phyloP scores from a whole-genome alignment of 495 filamentous ascomycete genomes.

The Annulohypoxylon bovei region DNA sequence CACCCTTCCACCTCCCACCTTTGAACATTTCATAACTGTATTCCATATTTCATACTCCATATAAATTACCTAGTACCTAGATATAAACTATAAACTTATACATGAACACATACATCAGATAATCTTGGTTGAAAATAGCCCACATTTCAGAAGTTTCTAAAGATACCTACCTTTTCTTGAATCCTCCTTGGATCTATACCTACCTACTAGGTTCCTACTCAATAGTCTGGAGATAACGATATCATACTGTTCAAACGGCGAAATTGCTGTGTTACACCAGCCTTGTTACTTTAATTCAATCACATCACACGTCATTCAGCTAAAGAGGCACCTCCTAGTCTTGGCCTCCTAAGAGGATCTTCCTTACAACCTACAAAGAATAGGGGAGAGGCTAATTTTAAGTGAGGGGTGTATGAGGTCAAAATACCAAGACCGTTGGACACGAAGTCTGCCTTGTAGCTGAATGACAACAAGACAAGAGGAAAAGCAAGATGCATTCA shows the following conservation, averaged over 20 bases:
- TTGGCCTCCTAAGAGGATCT: neutral
- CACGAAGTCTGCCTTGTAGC: neutral
- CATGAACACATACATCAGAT: neutral
- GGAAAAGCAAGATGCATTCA: neutral
- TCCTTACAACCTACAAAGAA: neutral
- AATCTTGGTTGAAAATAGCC: neutral
- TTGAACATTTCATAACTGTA: neutral
- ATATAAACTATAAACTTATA: neutral
- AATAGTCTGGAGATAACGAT: neutral
- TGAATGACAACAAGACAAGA: neutral
- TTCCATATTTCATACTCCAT: neutral
- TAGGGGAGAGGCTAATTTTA: neutral
- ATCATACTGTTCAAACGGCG: neutral
- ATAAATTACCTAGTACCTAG: neutral
- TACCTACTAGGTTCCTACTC: neutral
- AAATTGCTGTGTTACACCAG: constrained; percentile 30
- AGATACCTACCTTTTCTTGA: neutral
- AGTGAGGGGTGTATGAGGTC: neutral
- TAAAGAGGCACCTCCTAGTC: neutral
- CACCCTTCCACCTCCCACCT: neutral
- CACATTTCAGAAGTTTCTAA: neutral
- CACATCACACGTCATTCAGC: constrained; percentile 10
- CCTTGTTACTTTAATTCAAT: constrained; percentile 8
- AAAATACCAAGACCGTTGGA: neutral
- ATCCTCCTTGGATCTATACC: too few relatives aligned